Evolutionary conservation across 805 yeast species (phyloP).

Genomic region (Sugiyamaella smithiae): DNA sequence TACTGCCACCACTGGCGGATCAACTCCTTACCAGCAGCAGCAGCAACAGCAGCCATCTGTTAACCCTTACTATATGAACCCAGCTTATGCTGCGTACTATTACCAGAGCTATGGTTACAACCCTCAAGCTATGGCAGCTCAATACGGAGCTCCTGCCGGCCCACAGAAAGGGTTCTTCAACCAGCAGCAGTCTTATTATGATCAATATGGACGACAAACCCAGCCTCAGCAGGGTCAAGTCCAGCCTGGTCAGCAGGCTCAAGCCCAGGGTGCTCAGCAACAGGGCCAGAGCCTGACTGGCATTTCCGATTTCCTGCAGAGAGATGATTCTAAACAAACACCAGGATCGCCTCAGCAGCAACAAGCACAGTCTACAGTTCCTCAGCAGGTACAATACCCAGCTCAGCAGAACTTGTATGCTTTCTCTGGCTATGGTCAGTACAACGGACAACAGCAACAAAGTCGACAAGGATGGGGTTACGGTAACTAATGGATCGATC

Average conservation of each 20-base stretch:
- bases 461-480: slow-evolving; percentile 27
- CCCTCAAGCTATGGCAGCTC: slow-evolving; percentile 26
- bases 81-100: slow-evolving; percentile 28
- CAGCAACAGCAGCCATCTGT: slow-evolving; percentile 22
- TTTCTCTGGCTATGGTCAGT: slow-evolving; percentile 30
- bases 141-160: slow-evolving; percentile 21
- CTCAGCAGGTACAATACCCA: slow-evolving; percentile 24
- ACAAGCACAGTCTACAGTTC: slow-evolving; percentile 21
- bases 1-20: slow-evolving; percentile 21
- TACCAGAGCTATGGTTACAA: slow-evolving; percentile 28
- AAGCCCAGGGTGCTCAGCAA: slow-evolving; percentile 17
- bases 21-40: slow-evolving; percentile 17
- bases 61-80: slow-evolving; percentile 28
- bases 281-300: slow-evolving; percentile 19
- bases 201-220: slow-evolving; percentile 22
- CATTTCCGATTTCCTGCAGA: slow-evolving; percentile 25
- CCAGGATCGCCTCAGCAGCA: slow-evolving; percentile 30
- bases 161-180: slow-evolving; percentile 26
- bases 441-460: slow-evolving; percentile 32
- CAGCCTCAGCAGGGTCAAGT: slow-evolving; percentile 21
- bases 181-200: slow-evolving; percentile 26
- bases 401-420: slow-evolving; percentile 27
- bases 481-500: slow-evolving; percentile 15
- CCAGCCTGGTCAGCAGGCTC: slow-evolving; percentile 17
- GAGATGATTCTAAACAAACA: slow-evolving; percentile 20